Evolutionary conservation across 2,329 filamentous ascomycete species (phyloP).

Genomic region (Aspergillus jensenii): DNA sequence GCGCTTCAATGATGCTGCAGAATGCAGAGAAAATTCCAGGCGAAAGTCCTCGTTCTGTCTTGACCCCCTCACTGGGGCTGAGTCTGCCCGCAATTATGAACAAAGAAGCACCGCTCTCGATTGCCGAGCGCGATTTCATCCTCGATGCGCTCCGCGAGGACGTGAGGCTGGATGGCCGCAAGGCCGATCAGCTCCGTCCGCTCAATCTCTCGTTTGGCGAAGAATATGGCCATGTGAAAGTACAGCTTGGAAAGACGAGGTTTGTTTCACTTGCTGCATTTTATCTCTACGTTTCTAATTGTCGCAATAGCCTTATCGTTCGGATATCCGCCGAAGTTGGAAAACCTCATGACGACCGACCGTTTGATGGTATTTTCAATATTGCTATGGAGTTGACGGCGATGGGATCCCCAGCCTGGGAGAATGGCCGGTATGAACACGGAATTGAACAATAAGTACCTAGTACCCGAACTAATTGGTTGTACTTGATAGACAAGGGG

Average conservation of each 20-base stretch:
- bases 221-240: slow-evolving; percentile 86
- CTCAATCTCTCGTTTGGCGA: slow-evolving; percentile 81
- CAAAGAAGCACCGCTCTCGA: slow-evolving; percentile 84
- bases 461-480: background rate
- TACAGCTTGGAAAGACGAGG: slow-evolving; percentile 88
- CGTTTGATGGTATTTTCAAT: slow-evolving; percentile 92
- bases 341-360: slow-evolving; percentile 80
- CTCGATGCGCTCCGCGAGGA: slow-evolving; percentile 77
- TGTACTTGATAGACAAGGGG: slow-evolving; percentile 60
- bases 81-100: slow-evolving; percentile 63
- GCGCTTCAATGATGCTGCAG: slow-evolving; percentile 19
- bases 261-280: slow-evolving; percentile 39
- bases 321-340: slow-evolving; percentile 87
- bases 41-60: slow-evolving; percentile 15
- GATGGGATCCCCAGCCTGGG: slow-evolving; percentile 88
- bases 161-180: slow-evolving; percentile 79
- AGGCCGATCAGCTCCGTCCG: slow-evolving; percentile 75
- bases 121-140: slow-evolving; percentile 85
- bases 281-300: background rate
- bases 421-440: slow-evolving; percentile 66
- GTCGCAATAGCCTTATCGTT: slow-evolving; percentile 51
- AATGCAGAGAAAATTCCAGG: slow-evolving; percentile 20
- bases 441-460: background rate
- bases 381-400: slow-evolving; percentile 89
- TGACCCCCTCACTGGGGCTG: slow-evolving; percentile 23